Evolutionary conservation across 768 basidiomycete genomes (phyloP), one percentile per base, ranked within the genome.

Genomic region (Rubroboletus satanas): DNA sequence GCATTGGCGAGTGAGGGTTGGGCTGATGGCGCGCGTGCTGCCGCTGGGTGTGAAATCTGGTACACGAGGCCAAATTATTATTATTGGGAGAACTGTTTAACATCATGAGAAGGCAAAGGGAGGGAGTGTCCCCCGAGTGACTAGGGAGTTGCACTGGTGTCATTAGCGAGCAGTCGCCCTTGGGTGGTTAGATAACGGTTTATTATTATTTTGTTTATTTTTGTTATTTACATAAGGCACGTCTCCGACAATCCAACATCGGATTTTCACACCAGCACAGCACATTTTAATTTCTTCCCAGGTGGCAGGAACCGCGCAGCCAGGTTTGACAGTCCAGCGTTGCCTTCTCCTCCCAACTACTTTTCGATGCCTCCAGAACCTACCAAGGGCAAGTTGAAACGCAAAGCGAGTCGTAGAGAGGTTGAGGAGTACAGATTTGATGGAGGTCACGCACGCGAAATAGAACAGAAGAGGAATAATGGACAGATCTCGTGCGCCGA

Each of bases 401-500:
- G 83, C 45, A 76, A 76, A 44, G 57, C 74, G 2, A 77, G 73
- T 54, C 76, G 79, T 38, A 79, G 77, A 56, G 82, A 83, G 39
- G 49, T 74, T 32, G 81, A 81, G 4, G 78, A 82, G 33, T 77
- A 74, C 62, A 63, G 74, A 53, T 78, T 79, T 64, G 81, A 82
- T 62, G 75, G 74, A 26, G 73, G 70, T 51, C 81, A 85, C 65
- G 76, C 81, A 33, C 74, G 85, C 52, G 88, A 89, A 66, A 77
- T 89, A 32, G 88, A 89, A 65, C 74, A 83, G 66, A 90, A 88
- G 72, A 82, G 87, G 61, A 87, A 77, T 66, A 76, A 83, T 69
- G 87, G 87, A 66, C 75, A 88, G 78, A 84, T 88, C 69, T 85
- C 83, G 68, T 88, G 86, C 73, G 86, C 87, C 63, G 87, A 89